phyloP scores from a whole-genome alignment of 2,329 filamentous ascomycete genomes.

The Diaporthe ampelina region DNA sequence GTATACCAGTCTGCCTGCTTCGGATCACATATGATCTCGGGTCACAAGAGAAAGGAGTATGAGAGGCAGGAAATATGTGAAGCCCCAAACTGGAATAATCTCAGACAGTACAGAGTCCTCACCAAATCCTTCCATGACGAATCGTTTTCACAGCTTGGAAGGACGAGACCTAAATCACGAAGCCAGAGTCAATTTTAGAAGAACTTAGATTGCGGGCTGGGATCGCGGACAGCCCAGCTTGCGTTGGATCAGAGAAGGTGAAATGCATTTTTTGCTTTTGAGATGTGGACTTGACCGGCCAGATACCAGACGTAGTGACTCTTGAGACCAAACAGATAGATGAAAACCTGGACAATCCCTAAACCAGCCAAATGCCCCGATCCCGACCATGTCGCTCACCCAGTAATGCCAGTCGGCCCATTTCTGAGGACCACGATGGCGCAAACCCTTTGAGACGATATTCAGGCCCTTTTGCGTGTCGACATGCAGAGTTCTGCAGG shows the following conservation, averaged over 20 bases:
- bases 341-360: slow-evolving; percentile 26
- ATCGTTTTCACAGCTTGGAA: not conserved
- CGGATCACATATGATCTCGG: not conserved
- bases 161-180: not conserved
- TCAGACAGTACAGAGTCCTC: slow-evolving; percentile 42
- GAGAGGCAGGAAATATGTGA: not conserved
- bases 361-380: slow-evolving; percentile 35
- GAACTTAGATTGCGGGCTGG: not conserved
- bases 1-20: not conserved
- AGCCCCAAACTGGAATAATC: not conserved
- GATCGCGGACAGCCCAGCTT: not conserved
- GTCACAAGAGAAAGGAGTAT: not conserved
- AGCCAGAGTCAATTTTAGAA: not conserved
- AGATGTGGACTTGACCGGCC: slow-evolving; percentile 39
- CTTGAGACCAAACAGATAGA: slow-evolving; percentile 37
- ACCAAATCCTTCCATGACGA: not conserved
- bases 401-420: slow-evolving; percentile 26
- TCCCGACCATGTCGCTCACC: slow-evolving; percentile 21
- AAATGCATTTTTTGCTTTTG: slow-evolving; percentile 41
- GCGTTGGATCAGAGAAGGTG: slow-evolving; percentile 28
- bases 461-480: slow-evolving; percentile 33
- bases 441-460: slow-evolving; percentile 28
- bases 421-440: slow-evolving; percentile 18
- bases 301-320: slow-evolving; percentile 21
- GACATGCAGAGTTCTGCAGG: slow-evolving; percentile 25